Conservation (phyloP, 306 rosid species). For the Medicago ruthenica region DNA sequence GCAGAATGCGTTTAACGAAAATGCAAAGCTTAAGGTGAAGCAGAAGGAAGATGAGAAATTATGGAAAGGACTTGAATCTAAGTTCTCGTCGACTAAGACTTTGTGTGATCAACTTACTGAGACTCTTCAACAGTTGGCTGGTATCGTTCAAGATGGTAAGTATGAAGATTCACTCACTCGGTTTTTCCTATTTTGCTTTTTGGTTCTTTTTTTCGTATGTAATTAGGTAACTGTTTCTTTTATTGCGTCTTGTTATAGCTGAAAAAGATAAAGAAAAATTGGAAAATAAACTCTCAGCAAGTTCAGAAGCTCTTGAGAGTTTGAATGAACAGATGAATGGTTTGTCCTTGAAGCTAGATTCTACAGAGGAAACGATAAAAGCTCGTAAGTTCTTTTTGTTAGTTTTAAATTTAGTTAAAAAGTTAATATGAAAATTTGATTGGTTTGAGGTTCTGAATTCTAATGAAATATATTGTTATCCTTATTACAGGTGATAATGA, state of each 20-base stretch:
- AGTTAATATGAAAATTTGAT: conserved; percentile 15
- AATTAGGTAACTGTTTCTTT: conserved; percentile 11
- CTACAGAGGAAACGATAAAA: conserved; percentile 66
- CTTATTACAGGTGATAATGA: conserved; percentile 65
- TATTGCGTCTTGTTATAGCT: conserved; percentile 53
- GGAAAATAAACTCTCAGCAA: conserved; percentile 71
- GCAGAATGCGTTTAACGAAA: conserved; percentile 88
- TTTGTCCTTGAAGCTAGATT: conserved; percentile 67
- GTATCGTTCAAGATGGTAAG: conserved; percentile 81
- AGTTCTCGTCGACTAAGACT: conserved; percentile 86
- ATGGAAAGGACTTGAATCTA: conserved; percentile 88
- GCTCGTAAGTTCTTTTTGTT: conserved; percentile 56
- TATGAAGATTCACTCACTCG: conserved; percentile 22
- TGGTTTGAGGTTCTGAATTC: conserved; percentile 23
- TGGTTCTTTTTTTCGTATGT: not conserved
- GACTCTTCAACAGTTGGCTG: conserved; percentile 74
- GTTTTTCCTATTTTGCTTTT: not conserved
- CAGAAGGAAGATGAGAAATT: conserved; percentile 93
- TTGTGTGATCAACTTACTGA: conserved; percentile 82
- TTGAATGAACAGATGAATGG: conserved; percentile 75
- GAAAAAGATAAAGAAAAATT: conserved; percentile 77
- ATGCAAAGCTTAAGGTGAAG: conserved; percentile 86
- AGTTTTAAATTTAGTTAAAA: conserved; percentile 14
- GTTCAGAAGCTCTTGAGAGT: conserved; percentile 67
- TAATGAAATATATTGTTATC: conserved; percentile 45